Evolutionary conservation across 2,329 filamentous ascomycete species (phyloP).

Genomic region (Xylariaceae sp.): DNA sequence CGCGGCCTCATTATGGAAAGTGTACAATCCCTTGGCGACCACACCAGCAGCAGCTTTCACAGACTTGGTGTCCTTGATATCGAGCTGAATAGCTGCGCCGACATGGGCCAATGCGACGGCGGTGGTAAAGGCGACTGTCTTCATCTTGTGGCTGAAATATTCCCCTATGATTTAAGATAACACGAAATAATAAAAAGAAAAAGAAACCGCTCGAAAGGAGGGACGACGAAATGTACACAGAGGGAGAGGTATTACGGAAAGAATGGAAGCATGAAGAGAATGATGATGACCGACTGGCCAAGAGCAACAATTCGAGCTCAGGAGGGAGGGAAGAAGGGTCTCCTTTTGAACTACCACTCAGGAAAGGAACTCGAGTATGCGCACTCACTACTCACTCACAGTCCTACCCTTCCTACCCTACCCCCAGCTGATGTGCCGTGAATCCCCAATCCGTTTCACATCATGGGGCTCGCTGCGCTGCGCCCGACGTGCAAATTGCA

Average conservation of each 20-base stretch:
- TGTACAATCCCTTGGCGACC: constrained; percentile 30
- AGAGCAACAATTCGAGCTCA: background rate
- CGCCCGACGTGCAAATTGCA: background rate
- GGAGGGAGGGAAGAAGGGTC: constrained; percentile 1
- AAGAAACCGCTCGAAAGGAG: background rate
- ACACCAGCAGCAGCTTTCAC: constrained; percentile 25
- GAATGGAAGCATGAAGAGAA: background rate
- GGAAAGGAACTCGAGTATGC: background rate
- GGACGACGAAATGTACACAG: background rate
- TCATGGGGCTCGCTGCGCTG: background rate
- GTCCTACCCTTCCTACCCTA: background rate
- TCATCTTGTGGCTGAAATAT: constrained; percentile 16
- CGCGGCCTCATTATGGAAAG: constrained; percentile 29
- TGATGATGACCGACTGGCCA: background rate
- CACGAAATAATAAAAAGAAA: background rate
- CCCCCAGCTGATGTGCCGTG: background rate
- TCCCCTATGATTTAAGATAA: background rate
- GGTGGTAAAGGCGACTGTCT: constrained; percentile 18
- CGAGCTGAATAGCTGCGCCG: constrained; percentile 24
- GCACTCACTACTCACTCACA: background rate
- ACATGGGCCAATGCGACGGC: constrained; percentile 17
- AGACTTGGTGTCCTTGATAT: constrained; percentile 22
- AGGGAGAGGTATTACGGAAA: background rate
- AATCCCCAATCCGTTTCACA: background rate
- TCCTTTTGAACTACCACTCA: constrained; percentile 6